Conservation (phyloP, 176 grass and related monocot species). For the Dactylis glomerata region DNA sequence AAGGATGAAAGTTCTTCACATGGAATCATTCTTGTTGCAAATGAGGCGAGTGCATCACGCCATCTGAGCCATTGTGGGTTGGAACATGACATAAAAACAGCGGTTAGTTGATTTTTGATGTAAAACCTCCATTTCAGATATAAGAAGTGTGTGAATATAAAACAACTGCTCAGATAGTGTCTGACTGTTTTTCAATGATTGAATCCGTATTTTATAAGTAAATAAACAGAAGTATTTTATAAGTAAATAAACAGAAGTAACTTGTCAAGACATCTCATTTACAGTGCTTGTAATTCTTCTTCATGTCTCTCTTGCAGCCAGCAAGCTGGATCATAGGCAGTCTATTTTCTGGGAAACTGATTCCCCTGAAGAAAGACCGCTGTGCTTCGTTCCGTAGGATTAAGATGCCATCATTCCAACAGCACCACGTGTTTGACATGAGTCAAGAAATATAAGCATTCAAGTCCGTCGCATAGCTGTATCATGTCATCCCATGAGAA, state of each 20-base stretch:
- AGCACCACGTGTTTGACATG: slow-evolving; percentile 50
- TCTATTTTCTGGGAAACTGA: slow-evolving; percentile 59
- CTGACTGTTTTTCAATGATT: neutral
- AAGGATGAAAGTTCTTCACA: slow-evolving; percentile 38
- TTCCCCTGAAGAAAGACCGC: slow-evolving; percentile 63
- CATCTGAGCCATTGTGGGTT: slow-evolving; percentile 71
- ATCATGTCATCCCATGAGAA: neutral
- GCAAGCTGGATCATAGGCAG: slow-evolving; percentile 73
- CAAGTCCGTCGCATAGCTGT: neutral
- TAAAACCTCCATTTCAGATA: neutral
- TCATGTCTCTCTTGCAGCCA: slow-evolving; percentile 42
- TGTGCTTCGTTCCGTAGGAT: slow-evolving; percentile 51
- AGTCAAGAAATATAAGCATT: slow-evolving; percentile 77
- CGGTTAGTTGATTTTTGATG: slow-evolving; percentile 44
- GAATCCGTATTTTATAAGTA: slow-evolving; percentile 2
- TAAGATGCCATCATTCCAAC: slow-evolving; percentile 46
- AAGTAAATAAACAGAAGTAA: neutral
- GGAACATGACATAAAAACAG: slow-evolving; percentile 69
- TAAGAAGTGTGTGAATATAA: neutral
- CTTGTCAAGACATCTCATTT: neutral
- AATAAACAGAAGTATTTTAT: neutral
- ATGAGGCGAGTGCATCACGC: slow-evolving; percentile 56
- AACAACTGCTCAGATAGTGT: neutral
- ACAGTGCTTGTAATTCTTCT: slow-evolving; percentile 11
- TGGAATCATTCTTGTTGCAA: slow-evolving; percentile 78